Conservation (phyloP, 1,139 yeast species). For the Lizanozyma gosingica region DNA sequence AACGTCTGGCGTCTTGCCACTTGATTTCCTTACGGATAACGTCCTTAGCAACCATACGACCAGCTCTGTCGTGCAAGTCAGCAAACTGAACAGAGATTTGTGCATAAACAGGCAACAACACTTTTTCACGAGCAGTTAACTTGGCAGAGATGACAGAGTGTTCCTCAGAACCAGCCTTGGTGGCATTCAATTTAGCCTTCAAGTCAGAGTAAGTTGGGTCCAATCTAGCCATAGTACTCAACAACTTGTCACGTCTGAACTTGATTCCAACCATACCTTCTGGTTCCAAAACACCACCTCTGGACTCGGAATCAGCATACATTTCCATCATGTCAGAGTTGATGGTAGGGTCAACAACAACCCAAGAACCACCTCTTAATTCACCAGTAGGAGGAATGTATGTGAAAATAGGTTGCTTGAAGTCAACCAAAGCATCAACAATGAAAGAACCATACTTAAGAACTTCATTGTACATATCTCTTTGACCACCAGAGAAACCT, state of each 20-base stretch:
- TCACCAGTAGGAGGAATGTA: slow-evolving; percentile 98
- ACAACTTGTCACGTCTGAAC: slow-evolving; percentile 85
- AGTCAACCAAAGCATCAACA: slow-evolving; percentile 93
- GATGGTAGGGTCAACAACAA: slow-evolving; percentile 96
- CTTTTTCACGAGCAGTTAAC: slow-evolving; percentile 70
- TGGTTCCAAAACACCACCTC: slow-evolving; percentile 98
- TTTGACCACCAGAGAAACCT: slow-evolving; percentile 99
- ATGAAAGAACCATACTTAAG: slow-evolving; percentile 93
- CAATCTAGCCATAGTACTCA: slow-evolving; percentile 83
- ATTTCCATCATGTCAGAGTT: slow-evolving; percentile 97
- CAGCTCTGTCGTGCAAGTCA: slow-evolving; percentile 94
- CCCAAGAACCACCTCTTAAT: slow-evolving; percentile 99
- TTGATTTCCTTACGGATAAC: slow-evolving; percentile 76
- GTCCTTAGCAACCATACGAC: slow-evolving; percentile 95
- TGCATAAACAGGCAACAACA: slow-evolving; percentile 76
- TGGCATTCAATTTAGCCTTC: slow-evolving; percentile 46
- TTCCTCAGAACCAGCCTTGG: slow-evolving; percentile 52
- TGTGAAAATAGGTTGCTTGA: slow-evolving; percentile 92
- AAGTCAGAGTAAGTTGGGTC: slow-evolving; percentile 68
- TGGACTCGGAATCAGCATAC: slow-evolving; percentile 95
- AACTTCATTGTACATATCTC: slow-evolving; percentile 98
- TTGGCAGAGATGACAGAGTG: slow-evolving; percentile 56
- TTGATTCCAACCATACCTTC: slow-evolving; percentile 99
- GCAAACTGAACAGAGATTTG: slow-evolving; percentile 96
- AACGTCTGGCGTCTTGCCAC: slow-evolving; percentile 85